phyloP scores from a whole-genome alignment of 1,284 basidiomycete genomes.

The Ustilago nuda region DNA sequence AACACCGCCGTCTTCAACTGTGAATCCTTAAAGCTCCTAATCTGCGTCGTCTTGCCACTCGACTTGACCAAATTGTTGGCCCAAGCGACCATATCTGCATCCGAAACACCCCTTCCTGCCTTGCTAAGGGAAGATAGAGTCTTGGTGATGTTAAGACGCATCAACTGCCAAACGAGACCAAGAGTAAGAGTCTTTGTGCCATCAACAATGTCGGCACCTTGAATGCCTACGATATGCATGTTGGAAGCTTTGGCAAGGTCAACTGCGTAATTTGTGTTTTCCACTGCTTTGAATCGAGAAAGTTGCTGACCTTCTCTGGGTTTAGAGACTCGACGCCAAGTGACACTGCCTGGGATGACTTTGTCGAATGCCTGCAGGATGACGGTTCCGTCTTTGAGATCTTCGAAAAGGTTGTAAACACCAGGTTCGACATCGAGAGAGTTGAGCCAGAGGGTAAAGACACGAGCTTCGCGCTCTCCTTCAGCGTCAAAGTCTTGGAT shows the following conservation, averaged over 20 bases:
- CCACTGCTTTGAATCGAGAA: slow-evolving; percentile 94
- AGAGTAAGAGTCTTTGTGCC: slow-evolving; percentile 89
- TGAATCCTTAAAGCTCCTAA: slow-evolving; percentile 94
- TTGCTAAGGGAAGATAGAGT: slow-evolving; percentile 83
- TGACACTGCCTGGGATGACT: slow-evolving; percentile 88
- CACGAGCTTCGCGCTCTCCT: slow-evolving; percentile 95
- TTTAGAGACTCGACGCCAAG: slow-evolving; percentile 93
- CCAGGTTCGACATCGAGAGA: slow-evolving; percentile 93
- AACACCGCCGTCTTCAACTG: slow-evolving; percentile 89
- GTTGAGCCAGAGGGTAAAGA: slow-evolving; percentile 98
- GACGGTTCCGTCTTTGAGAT: slow-evolving; percentile 87
- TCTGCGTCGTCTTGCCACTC: slow-evolving; percentile 76
- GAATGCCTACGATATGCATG: slow-evolving; percentile 97
- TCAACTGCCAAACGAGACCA: slow-evolving; percentile 96
- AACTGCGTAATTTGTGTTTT: slow-evolving; percentile 96
- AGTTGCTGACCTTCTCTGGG: slow-evolving; percentile 84
- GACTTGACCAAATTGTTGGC: slow-evolving; percentile 89
- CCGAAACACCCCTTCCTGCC: slow-evolving; percentile 83
- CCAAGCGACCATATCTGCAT: slow-evolving; percentile 95
- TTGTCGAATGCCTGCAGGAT: slow-evolving; percentile 97
- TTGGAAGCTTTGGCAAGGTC: slow-evolving; percentile 91
- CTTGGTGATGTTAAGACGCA: slow-evolving; percentile 92
- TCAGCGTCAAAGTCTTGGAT: slow-evolving; percentile 99
- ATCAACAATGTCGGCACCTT: slow-evolving; percentile 96
- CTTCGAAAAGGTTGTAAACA: slow-evolving; percentile 96